These are phyloP conservation scores for Avena eriantha DNA, from an alignment of 176 grass and related monocot genomes.

Conservation along the genomic window DNA sequence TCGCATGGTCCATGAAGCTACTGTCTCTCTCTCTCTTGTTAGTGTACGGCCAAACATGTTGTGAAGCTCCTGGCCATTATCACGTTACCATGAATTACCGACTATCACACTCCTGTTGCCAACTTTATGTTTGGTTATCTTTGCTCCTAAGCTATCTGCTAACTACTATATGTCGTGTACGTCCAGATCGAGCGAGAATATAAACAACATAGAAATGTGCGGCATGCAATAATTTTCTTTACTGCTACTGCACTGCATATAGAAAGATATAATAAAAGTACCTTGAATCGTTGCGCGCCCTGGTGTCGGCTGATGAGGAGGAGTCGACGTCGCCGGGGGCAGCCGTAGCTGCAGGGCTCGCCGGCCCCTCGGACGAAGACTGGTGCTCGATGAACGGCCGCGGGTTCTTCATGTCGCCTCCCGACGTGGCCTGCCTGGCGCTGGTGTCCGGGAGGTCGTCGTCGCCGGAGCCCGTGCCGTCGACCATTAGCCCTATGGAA, in stretches of 20 bases:
- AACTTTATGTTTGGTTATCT: not conserved
- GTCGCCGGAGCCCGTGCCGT: slow-evolving; percentile 72
- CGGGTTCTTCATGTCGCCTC: slow-evolving; percentile 33
- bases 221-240: not conserved
- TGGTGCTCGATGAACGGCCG: slow-evolving; percentile 42
- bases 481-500: slow-evolving; percentile 40
- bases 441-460: slow-evolving; percentile 55
- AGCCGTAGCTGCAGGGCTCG: slow-evolving; percentile 55
- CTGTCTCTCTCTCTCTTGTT: not conserved
- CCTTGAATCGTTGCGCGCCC: slow-evolving; percentile 58
- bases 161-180: not conserved
- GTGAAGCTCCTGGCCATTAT: slow-evolving; percentile 17
- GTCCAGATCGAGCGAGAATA: not conserved
- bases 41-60: slow-evolving; percentile 33
- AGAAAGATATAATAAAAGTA: slow-evolving; percentile 16
- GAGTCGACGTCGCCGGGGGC: slow-evolving; percentile 25
- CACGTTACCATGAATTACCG: not conserved
- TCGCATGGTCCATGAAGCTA: slow-evolving; percentile 49
- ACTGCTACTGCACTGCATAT: not conserved
- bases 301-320: slow-evolving; percentile 43
- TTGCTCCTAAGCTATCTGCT: not conserved
- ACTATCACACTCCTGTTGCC: not conserved
- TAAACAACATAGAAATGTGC: not conserved
- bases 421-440: slow-evolving; percentile 37
- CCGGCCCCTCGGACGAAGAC: slow-evolving; percentile 53